A percentile compares a stretch with the other conserved stretches of the same genome.
Conservation (phyloP, 2,329 filamentous ascomycete species). For the Anisogramma anomala region DNA sequence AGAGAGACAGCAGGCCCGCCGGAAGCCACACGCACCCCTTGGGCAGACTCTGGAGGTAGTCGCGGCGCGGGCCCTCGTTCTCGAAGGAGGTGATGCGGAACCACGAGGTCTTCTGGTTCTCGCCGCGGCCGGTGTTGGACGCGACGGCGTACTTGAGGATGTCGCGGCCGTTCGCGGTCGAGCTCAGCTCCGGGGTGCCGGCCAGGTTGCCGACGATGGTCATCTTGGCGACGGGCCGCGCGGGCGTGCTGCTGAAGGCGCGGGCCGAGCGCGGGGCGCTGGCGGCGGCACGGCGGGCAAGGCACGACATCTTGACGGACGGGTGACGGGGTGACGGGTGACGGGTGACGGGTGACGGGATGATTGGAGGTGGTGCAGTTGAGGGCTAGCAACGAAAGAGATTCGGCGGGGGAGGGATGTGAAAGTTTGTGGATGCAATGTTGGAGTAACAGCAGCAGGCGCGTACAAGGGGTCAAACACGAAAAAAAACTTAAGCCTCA, state of each 20-base stretch:
- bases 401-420: not conserved
- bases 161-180: constrained; percentile 60
- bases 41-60: constrained; percentile 59
- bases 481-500: too few species aligned
- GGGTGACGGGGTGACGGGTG: not conserved
- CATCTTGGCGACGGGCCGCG: constrained; percentile 62
- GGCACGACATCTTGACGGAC: constrained; percentile 16
- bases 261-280: constrained; percentile 37
- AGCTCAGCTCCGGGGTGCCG: constrained; percentile 61
- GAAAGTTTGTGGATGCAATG: too few species aligned
- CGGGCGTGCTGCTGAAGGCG: constrained; percentile 63
- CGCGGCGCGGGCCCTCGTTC: constrained; percentile 54
- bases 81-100: constrained; percentile 68
- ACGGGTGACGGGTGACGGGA: not conserved
- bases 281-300: constrained; percentile 19
- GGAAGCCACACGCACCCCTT: constrained; percentile 65
- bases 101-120: constrained; percentile 72
- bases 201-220: constrained; percentile 78
- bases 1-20: too few species aligned
- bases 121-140: constrained; percentile 51
- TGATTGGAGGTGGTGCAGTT: too few species aligned
- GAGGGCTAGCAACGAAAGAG: too few species aligned
- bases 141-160: constrained; percentile 68
- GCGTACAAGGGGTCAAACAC: too few species aligned
- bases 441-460: too few species aligned